Evolutionary conservation across 805 yeast genomes (phyloP).

Genomic region (Zygoascus biomembranicola): DNA sequence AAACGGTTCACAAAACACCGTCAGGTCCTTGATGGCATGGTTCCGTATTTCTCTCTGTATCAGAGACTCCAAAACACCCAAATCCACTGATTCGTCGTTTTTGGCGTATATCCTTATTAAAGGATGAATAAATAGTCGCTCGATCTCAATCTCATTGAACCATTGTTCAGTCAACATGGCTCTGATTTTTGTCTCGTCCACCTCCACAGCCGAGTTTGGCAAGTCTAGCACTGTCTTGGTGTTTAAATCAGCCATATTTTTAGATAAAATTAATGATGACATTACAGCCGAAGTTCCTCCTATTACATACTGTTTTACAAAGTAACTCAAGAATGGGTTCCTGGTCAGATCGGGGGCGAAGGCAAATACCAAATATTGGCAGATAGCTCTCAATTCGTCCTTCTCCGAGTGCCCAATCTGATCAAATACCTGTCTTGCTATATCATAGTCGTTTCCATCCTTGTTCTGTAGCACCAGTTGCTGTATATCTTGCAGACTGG

Average conservation of each 20-base stretch:
- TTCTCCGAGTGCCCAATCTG: not conserved
- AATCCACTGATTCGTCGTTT: not conserved
- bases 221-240: not conserved
- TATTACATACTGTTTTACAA: constrained; percentile 1
- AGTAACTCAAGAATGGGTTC: constrained; percentile 11
- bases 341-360: not conserved
- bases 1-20: not conserved
- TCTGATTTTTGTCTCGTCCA: not conserved
- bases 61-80: not conserved
- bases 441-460: not conserved
- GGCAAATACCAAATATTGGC: not conserved
- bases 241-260: not conserved
- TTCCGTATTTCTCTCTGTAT: not conserved
- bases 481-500: not conserved
- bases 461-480: not conserved
- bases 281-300: not conserved
- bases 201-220: not conserved
- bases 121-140: not conserved
- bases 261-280: not conserved
- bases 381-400: not conserved
- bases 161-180: constrained; percentile 2
- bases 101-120: not conserved
- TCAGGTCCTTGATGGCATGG: not conserved
- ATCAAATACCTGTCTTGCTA: not conserved
- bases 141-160: constrained; percentile 1